Base-by-base conservation (phyloP, 2,329 filamentous ascomycete species). In the Spiromastix sp. region DNA sequence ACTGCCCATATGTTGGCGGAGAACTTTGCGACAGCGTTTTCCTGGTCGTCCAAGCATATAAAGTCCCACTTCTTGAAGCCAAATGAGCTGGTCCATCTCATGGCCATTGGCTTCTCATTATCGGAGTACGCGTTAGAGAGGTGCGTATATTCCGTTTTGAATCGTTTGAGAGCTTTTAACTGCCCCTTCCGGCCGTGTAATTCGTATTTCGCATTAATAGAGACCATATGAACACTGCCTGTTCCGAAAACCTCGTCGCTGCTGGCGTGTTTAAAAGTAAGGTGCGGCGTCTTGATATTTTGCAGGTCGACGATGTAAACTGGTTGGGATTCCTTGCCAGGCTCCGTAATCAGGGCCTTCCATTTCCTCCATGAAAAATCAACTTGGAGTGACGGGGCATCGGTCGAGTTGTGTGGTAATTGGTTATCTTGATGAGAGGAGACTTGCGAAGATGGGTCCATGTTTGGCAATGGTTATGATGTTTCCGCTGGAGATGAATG, bases 51-150 rank as follows among this genome's bases (percentile, higher is more conserved):
- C 3, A 49, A 35, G 26, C 50, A 55, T 28, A 56, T 31, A 40
- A 55, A 56, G 36, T 56, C 49, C 51, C 52, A 56, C 4, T 30
- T 48, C 36, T 48, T 54, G 26, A 52, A 47, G 8, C 43, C 41
- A 6, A 35, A 41, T 18, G 45, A 40, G 18, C 49, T 48, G 8
- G 43, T 47, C 54, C 54, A 56, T 16, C 41, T 52, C 47, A 56
- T 41, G 22, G 47, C 45, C 8, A 44, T 40, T 0, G 49, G 48
- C 1, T 37, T 32, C 10, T 26, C 8, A 16, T 17, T 17, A 10
- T 24, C 24, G 6, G 52, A 47, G 15, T 44, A 45, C 9, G 46
- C 41, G 17, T 41, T 29, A 1, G 53, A 57, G 12, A 42, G 45
- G 37, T 55, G 44, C n/a, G 48, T 49, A 36, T 56, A 56, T 7